These are phyloP conservation scores for Boletus rubropictus DNA, from an alignment of 768 basidiomycete species.

Conservation along the genomic window DNA sequence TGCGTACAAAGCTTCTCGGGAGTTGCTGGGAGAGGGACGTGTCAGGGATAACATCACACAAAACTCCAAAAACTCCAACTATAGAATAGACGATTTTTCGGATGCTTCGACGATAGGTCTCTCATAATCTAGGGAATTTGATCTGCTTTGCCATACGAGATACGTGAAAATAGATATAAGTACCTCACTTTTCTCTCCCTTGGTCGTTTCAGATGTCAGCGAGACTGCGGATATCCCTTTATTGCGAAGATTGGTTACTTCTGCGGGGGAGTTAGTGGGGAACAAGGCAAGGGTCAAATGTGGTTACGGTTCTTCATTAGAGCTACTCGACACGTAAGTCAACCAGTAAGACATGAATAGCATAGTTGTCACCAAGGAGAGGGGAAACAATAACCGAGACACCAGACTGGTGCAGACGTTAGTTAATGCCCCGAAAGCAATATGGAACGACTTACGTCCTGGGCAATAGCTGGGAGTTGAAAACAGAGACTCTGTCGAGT, in stretches of 20 bases:
- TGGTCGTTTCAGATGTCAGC: conserved; percentile 59
- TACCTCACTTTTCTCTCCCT: conserved; percentile 52
- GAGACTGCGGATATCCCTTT: conserved; percentile 55
- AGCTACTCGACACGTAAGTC: conserved; percentile 37
- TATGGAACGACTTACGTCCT: conserved; percentile 36
- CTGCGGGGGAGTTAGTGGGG: conserved; percentile 32
- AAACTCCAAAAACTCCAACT: conserved; percentile 38
- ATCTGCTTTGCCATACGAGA: neutral
- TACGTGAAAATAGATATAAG: conserved; percentile 14
- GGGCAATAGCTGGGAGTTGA: conserved; percentile 72
- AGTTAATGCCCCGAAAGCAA: neutral
- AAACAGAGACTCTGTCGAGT: conserved; percentile 69
- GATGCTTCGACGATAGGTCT: conserved; percentile 57
- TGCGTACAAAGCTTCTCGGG: conserved; percentile 63
- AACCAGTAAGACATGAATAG: neutral
- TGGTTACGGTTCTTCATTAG: conserved; percentile 76
- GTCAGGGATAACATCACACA: neutral
- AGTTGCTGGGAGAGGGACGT: conserved; percentile 45
- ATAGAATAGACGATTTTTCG: conserved; percentile 61
- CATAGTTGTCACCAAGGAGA: conserved; percentile 49
- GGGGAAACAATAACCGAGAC: conserved; percentile 75
- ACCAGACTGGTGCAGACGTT: conserved; percentile 43
- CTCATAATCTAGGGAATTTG: conserved; percentile 44
- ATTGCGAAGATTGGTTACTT: conserved; percentile 54
- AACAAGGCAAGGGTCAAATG: neutral